Base-by-base conservation (phyloP, 2,329 filamentous ascomycete species). In the Neofusicoccum sp. region DNA sequence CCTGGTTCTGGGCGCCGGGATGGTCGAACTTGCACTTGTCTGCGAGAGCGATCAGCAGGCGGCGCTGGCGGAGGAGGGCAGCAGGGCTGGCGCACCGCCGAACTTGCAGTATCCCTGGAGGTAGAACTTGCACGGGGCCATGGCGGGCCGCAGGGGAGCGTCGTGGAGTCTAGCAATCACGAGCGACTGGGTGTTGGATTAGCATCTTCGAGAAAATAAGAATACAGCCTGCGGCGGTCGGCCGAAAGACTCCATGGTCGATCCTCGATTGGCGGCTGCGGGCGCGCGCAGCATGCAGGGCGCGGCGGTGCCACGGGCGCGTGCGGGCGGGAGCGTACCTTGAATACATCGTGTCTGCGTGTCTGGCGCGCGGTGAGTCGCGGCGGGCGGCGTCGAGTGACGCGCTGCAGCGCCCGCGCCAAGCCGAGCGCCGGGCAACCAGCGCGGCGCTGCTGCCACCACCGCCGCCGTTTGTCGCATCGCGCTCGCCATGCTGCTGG, bases 51-150 rank as follows among this genome's bases (percentile, higher is more conserved):
- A 40, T 36, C 44, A 60, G 43, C 36, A 8, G 3, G 1, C 4
- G 11, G 43, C 14, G 8, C 3, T 14, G 44, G 12, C 31, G 24
- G 28, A 11, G 41, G 31, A 41, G 28, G 12, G 30, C 28, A 34
- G 14, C 24, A 28, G 31, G 41, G 45, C 45, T 38, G 38, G 62
- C 79, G 65, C 78, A 87, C 86, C 79, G 75, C 87, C 87, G 70
- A 82, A 86, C 68, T 78, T 84, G 78, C 88, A 91, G 64, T 79
- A 80, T 44, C 87, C 87, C 70, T 86, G 81, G 70, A 83, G 81
- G 69, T 80, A 91, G 72, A 84, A 90, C 64, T 75, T 81, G 78
- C 88, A 91, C 60, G 88, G 70, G 31, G 70, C 68, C 79, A 80
- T 76, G 44, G 44, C 40, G 31, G 9, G 38, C 20, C 51, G 14